Evolutionary conservation across 83 land plant genomes (phyloP), one percentile per base, ranked within the genome.

Genomic region (Thuja plicata): DNA sequence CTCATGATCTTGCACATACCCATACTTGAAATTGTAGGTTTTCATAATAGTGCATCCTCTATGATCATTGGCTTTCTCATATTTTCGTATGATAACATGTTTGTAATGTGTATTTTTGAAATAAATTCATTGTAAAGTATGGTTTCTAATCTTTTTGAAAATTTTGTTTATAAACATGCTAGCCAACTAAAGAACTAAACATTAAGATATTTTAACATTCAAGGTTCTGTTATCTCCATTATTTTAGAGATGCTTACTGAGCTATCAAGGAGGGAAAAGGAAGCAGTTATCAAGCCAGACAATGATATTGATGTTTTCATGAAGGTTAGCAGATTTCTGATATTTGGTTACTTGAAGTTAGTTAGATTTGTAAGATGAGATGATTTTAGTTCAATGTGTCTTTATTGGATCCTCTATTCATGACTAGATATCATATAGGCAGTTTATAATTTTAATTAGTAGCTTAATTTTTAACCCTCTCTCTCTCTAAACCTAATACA

Each of bases 301-400:
- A 94, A 93, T 60, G 98, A 95, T 86, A 55, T 95, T 88, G 98
- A 96, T 90, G 88, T 96, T 50, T 95, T 70, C 93, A 94, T 96
- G 97, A 96, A 96, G 94, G 98, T 94, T 35, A 88, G 87, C n/a
- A n/a, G n/a, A n/a, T n/a, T n/a, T n/a, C n/a, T n/a, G n/a, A n/a
- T n/a, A n/a, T n/a, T n/a, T n/a, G n/a, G n/a, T n/a, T n/a, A n/a
- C n/a, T n/a, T n/a, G n/a, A n/a, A n/a, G n/a, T n/a, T n/a, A n/a
- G n/a, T n/a, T n/a, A n/a, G n/a, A n/a, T n/a, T n/a, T n/a, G n/a
- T n/a, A n/a, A n/a, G n/a, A n/a, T n/a, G n/a, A n/a, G n/a, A n/a
- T n/a, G n/a, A n/a, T n/a, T n/a, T n/a, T n/a, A n/a, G n/a, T n/a
- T n/a, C n/a, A n/a, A n/a, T n/a, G n/a, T n/a, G n/a, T n/a, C n/a